These are phyloP conservation scores for Phytophthora ramorum DNA, from an alignment of 352 stramenopile species.

Conservation along the genomic window DNA sequence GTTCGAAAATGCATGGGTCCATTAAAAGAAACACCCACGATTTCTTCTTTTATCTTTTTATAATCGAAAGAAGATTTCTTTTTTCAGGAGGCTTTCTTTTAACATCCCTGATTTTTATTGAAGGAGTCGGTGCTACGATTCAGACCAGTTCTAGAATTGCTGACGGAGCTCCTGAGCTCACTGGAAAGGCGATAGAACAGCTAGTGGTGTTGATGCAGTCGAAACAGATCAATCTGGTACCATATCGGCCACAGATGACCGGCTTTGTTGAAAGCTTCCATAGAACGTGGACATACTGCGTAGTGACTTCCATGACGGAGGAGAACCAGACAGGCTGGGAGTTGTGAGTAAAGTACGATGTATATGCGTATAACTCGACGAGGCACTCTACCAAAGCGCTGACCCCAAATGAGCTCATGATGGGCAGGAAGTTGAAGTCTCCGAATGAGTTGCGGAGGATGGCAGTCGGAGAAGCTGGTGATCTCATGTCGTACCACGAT, in stretches of 20 bases:
- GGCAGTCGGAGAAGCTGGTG: neutral
- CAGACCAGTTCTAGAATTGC: neutral
- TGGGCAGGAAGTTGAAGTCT: neutral
- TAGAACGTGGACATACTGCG: neutral
- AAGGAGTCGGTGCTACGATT: neutral
- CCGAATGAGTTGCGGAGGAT: neutral
- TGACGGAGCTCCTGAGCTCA: neutral
- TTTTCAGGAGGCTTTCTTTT: too few relatives aligned
- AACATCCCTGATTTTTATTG: neutral
- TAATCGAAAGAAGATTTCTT: too few relatives aligned
- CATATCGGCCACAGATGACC: neutral
- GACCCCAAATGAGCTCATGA: conserved; percentile 6
- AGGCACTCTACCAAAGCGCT: neutral
- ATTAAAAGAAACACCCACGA: too few relatives aligned
- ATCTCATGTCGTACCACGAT: neutral
- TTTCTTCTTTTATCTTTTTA: too few relatives aligned
- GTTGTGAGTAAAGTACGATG: neutral
- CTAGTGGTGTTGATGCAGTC: neutral
- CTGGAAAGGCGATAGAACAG: neutral
- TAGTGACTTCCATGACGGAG: neutral
- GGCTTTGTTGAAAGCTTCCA: neutral
- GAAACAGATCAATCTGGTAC: neutral
- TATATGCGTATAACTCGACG: conserved; percentile 3
- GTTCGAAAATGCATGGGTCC: too few relatives aligned
- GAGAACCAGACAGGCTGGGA: neutral